Conservation (phyloP, 108 stramenopile genomes). For the Pseudonitzschia multistriata region DNA sequence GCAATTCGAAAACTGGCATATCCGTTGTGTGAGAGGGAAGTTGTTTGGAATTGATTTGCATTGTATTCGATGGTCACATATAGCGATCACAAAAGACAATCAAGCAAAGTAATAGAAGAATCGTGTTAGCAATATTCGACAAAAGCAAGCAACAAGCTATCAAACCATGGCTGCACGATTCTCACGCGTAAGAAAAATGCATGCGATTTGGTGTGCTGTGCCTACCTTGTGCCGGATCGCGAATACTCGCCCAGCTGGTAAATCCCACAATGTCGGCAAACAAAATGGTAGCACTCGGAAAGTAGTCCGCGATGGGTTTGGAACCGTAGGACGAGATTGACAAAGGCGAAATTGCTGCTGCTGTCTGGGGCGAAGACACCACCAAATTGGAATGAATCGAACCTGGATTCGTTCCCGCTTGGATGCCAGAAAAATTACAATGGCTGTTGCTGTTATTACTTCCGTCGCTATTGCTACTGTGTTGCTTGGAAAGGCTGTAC, state of each 20-base stretch:
- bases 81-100: too few relatives aligned
- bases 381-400: too few relatives aligned
- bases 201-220: neutral
- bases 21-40: too few relatives aligned
- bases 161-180: too few relatives aligned
- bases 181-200: neutral
- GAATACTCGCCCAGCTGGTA: slow-evolving; percentile 13
- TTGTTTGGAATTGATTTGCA: neutral
- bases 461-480: neutral
- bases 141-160: too few relatives aligned
- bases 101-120: too few relatives aligned
- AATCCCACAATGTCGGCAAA: slow-evolving; percentile 25
- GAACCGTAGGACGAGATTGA: neutral
- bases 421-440: too few relatives aligned
- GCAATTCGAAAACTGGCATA: slow-evolving; percentile 5
- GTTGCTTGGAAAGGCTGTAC: neutral
- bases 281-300: slow-evolving; percentile 13
- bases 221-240: slow-evolving; percentile 13
- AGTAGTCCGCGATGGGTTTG: slow-evolving; percentile 18
- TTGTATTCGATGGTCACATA: too few relatives aligned
- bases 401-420: too few relatives aligned
- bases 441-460: neutral
- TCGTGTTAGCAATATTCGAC: too few relatives aligned
- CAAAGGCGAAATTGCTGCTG: neutral
- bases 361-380: neutral